Evolutionary conservation across 257 asterid genomes (phyloP).

Genomic region (Solanum lycopersicoides): DNA sequence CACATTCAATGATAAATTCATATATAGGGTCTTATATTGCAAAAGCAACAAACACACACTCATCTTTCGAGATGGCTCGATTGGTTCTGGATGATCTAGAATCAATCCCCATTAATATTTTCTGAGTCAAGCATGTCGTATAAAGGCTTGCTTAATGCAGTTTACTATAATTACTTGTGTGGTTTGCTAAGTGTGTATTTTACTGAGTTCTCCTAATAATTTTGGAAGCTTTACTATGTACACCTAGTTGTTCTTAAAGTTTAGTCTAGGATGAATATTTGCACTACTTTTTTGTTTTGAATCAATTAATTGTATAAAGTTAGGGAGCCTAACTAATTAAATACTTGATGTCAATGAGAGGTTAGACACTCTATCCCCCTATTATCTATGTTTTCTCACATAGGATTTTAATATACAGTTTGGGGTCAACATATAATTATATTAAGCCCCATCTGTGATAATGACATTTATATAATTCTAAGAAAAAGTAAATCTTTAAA

Average conservation of each 20-base stretch:
- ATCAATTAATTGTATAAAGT: neutral
- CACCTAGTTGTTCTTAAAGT: neutral
- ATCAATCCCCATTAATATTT: neutral
- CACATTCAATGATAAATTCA: neutral
- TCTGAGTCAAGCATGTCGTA: neutral
- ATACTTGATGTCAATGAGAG: neutral
- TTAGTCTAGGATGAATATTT: too few relatives aligned
- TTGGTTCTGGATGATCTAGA: neutral
- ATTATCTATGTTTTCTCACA: neutral
- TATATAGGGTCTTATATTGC: neutral
- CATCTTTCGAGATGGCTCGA: too few relatives aligned
- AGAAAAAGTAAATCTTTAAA: neutral
- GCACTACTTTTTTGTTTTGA: neutral
- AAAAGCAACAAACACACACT: neutral
- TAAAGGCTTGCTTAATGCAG: neutral
- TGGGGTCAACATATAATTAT: neutral
- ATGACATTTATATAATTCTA: neutral
- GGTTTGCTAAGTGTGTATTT: neutral
- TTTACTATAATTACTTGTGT: too few relatives aligned
- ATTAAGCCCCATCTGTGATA: neutral
- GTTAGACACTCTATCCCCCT: neutral
- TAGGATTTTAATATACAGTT: neutral
- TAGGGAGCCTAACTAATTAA: neutral
- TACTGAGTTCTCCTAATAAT: neutral
- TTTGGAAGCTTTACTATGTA: neutral